phyloP scores from a whole-genome alignment of 2,329 filamentous ascomycete genomes.

The Fonsecaea nubica region DNA sequence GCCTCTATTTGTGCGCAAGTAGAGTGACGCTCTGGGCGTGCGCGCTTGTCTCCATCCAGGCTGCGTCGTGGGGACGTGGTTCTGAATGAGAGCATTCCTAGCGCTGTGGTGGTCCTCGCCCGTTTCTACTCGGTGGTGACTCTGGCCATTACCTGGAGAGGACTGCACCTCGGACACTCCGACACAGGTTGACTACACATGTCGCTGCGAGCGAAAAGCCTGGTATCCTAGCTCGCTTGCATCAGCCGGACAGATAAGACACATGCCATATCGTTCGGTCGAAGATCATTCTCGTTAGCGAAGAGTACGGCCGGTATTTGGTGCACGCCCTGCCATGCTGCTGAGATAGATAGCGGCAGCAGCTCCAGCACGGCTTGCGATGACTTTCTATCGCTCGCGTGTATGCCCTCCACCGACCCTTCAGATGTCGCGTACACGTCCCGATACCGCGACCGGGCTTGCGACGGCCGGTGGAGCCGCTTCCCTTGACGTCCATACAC shows the following conservation, averaged over 20 bases:
- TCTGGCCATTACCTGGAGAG: too few relatives aligned
- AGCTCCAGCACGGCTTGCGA: neutral
- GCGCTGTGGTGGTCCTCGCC: too few relatives aligned
- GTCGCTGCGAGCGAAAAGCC: too few relatives aligned
- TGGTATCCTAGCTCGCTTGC: too few relatives aligned
- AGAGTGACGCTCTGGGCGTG: too few relatives aligned
- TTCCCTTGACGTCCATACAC: slow-evolving; percentile 36
- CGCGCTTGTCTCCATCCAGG: too few relatives aligned
- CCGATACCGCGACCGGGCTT: slow-evolving; percentile 43
- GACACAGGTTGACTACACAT: too few relatives aligned
- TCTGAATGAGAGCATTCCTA: too few relatives aligned
- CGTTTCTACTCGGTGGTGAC: too few relatives aligned
- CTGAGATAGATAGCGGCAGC: neutral
- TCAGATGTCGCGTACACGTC: slow-evolving; percentile 48
- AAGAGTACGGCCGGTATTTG: neutral
- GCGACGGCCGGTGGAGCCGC: slow-evolving; percentile 41
- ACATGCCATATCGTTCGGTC: neutral
- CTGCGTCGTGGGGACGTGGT: too few relatives aligned
- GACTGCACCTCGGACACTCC: too few relatives aligned
- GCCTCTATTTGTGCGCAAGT: too few relatives aligned
- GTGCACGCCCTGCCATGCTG: neutral
- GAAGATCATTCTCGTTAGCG: neutral
- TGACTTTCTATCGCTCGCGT: neutral
- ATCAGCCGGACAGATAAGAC: neutral
- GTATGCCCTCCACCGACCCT: slow-evolving; percentile 42